Conservation (phyloP, 2,329 filamentous ascomycete genomes). For the Colletotrichum sp. region DNA sequence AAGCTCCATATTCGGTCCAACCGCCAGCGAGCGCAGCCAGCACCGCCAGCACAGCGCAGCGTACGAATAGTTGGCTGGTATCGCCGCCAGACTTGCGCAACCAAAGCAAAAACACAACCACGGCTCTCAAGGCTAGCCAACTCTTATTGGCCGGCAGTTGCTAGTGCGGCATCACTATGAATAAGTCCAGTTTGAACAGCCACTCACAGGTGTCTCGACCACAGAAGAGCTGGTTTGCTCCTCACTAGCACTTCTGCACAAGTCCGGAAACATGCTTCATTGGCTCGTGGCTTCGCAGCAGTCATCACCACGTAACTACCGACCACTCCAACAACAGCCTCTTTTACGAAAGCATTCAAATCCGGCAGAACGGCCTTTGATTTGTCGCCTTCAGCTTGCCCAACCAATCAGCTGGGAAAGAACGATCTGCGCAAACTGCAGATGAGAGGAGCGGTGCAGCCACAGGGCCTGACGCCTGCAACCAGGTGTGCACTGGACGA, state of each 20-base stretch:
- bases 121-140: background rate
- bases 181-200: background rate
- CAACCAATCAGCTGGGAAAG: background rate
- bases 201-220: background rate
- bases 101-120: background rate
- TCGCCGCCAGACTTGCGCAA: background rate
- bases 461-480: conserved; percentile 5
- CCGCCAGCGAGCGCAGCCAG: background rate
- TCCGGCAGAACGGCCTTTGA: background rate
- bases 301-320: background rate
- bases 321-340: background rate
- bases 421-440: background rate
- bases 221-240: background rate
- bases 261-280: background rate
- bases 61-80: background rate
- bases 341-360: conserved; percentile 10
- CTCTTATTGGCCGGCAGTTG: background rate
- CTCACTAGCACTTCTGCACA: background rate
- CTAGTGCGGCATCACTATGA: background rate
- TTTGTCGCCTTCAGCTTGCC: background rate
- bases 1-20: background rate
- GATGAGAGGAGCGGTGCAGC: conserved; percentile 13
- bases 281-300: background rate
- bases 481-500: background rate
- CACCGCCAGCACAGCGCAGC: background rate